phyloP scores from a whole-genome alignment of 768 basidiomycete species.

The Harrya chromipes region DNA sequence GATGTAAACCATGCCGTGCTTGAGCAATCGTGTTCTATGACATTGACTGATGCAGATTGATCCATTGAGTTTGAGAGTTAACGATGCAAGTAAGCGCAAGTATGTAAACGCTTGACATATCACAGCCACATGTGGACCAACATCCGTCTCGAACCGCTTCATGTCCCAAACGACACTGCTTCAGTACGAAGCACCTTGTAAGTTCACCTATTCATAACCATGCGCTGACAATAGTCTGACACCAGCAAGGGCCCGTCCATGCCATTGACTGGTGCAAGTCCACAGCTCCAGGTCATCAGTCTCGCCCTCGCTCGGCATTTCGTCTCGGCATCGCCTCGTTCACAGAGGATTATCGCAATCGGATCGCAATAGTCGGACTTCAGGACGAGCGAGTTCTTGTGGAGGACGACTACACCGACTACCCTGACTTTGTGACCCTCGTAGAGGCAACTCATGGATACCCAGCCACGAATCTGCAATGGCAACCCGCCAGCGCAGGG shows the following conservation, averaged over 20 bases:
- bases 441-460: conserved; percentile 86
- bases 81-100: not conserved
- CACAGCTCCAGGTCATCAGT: conserved; percentile 66
- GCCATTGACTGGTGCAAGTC: conserved; percentile 89
- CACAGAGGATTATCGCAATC: conserved; percentile 79
- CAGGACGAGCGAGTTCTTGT: conserved; percentile 87
- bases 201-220: conserved; percentile 32
- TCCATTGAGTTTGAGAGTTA: not conserved
- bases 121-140: conserved; percentile 26
- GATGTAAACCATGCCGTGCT: conserved; percentile 24
- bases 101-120: not conserved
- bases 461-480: conserved; percentile 90
- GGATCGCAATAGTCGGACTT: conserved; percentile 73
- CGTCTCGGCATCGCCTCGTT: conserved; percentile 85
- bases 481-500: conserved; percentile 78
- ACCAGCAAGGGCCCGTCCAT: conserved; percentile 71
- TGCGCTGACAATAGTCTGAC: conserved; percentile 15
- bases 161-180: conserved; percentile 74
- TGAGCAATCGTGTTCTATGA: conserved; percentile 12
- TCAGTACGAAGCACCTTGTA: conserved; percentile 85
- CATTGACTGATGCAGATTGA: too few relatives aligned
- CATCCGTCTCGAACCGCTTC: conserved; percentile 10
- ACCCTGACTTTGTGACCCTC: conserved; percentile 83
- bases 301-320: conserved; percentile 73
- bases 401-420: conserved; percentile 78